Base-by-base conservation (phyloP, 352 stramenopile species). In the Thraustochytrium striatum region DNA sequence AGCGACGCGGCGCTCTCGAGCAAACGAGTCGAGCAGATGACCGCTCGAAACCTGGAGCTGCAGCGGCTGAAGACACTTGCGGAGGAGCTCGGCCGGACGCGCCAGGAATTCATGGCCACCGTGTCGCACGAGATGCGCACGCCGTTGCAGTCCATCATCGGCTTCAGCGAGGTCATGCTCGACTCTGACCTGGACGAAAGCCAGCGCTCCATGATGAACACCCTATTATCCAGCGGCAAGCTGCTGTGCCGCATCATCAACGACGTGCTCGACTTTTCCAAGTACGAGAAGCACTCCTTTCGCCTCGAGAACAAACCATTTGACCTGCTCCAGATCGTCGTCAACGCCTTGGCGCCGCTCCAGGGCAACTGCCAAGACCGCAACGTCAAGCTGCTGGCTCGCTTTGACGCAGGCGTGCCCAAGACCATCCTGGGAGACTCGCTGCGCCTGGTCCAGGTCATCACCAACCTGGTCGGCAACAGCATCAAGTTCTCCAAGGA, bases 321-420 rank as follows among this genome's bases (percentile, higher is more conserved):
- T 59, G 85, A 90, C 70, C 90, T 91, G 83, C 52, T 90, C 69
- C 87, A 90, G 13, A 41, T 91, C 25, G 73, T 92, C 5, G 87
- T 92, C 59, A 92, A 93, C 53, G 89, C 89, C 1, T 88, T 93
- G 35, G 88, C 92, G 72, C 92, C 93, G 47, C 93, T 93, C 83
- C 91, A 92, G 69, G 91, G 92, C 82, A 92, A 91, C 82, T 89
- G 89, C 2, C 84, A 88, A 19, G 88, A 92, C 72, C 86, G 87
- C 68, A 87, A 87, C 0, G 80, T 94, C 16, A 90, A 90, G 36
- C 85, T 94, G 32, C 85, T 78, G 62, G 81, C 90, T 30, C 80
- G 90, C 50, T 87, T 84, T 53, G 84, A 88, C 43, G 78, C 88
- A 50, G 82, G 87, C 68, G 86, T 94, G 0, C 88, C 89, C 0